Evolutionary conservation across 1,139 yeast species (phyloP).

Genomic region (Arxiozyma slooffiae): DNA sequence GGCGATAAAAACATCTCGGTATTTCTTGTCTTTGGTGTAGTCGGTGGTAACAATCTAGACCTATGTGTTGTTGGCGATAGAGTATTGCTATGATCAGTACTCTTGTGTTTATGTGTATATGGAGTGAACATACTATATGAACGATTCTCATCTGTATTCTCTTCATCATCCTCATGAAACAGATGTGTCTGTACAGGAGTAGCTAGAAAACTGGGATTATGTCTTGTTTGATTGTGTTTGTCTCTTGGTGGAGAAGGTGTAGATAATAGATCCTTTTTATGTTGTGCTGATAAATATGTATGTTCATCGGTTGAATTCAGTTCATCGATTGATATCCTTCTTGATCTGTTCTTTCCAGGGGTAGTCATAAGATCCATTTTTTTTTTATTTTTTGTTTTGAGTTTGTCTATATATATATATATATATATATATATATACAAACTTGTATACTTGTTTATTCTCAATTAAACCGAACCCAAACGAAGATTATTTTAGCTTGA

Average conservation of each 20-base stretch:
- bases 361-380: constrained; percentile 1
- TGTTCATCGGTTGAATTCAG: not conserved
- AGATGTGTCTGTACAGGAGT: constrained; percentile 14
- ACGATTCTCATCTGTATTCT: not conserved
- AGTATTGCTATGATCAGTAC: not conserved
- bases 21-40: constrained; percentile 31
- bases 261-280: constrained; percentile 1
- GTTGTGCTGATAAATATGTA: not conserved
- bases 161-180: not conserved
- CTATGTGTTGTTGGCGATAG: constrained; percentile 1
- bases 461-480: too few relatives aligned
- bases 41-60: constrained; percentile 27
- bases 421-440: too few relatives aligned
- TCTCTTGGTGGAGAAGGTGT: constrained; percentile 12
- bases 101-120: not conserved
- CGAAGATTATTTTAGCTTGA: too few relatives aligned
- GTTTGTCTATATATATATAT: too few relatives aligned
- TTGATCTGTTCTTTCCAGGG: constrained; percentile 1
- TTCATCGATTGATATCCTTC: not conserved
- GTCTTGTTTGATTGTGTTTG: constrained; percentile 14
- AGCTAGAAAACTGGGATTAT: constrained; percentile 18
- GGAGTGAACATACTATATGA: not conserved
- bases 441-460: too few relatives aligned
- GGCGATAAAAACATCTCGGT: constrained; percentile 29
- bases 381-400: not conserved